Conservation (phyloP, 2,329 filamentous ascomycete species). For the Monilinia aucupariae region DNA sequence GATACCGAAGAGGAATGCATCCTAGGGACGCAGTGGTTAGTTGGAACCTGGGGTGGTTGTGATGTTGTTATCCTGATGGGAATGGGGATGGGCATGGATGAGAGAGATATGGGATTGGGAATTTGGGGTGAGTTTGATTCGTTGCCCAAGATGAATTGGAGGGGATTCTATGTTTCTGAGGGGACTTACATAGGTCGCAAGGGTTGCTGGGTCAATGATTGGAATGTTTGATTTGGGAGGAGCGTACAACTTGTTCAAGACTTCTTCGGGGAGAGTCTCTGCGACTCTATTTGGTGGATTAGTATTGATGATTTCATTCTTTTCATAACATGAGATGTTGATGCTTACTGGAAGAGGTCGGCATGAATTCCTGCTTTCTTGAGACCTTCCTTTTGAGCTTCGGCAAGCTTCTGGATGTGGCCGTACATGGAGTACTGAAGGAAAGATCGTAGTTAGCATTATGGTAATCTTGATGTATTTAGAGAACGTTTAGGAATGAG, state of each 20-base stretch:
- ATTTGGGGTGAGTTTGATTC: neutral
- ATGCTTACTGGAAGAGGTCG: conserved; percentile 56
- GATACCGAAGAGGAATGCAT: conserved; percentile 88
- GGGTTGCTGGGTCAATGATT: conserved; percentile 51
- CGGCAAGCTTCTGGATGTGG: conserved; percentile 76
- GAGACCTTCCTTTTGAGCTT: conserved; percentile 87
- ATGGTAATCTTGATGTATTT: neutral
- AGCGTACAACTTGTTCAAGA: conserved; percentile 87
- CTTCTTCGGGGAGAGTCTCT: conserved; percentile 81
- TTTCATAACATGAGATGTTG: conserved; percentile 5
- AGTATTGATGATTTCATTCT: neutral
- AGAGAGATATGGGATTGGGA: neutral
- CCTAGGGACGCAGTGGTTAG: conserved; percentile 36
- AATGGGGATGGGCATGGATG: neutral
- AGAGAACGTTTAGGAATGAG: neutral
- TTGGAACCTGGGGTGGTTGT: neutral
- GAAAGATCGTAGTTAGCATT: conserved; percentile 1
- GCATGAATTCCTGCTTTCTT: conserved; percentile 76
- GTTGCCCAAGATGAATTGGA: neutral
- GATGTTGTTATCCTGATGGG: neutral
- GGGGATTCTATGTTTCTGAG: neutral
- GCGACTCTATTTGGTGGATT: conserved; percentile 43
- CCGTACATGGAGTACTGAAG: conserved; percentile 87
- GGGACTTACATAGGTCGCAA: conserved; percentile 54
- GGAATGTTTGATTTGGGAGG: conserved; percentile 68